Base-by-base conservation (phyloP, 2,329 filamentous ascomycete species). In the Didymella sp. region DNA sequence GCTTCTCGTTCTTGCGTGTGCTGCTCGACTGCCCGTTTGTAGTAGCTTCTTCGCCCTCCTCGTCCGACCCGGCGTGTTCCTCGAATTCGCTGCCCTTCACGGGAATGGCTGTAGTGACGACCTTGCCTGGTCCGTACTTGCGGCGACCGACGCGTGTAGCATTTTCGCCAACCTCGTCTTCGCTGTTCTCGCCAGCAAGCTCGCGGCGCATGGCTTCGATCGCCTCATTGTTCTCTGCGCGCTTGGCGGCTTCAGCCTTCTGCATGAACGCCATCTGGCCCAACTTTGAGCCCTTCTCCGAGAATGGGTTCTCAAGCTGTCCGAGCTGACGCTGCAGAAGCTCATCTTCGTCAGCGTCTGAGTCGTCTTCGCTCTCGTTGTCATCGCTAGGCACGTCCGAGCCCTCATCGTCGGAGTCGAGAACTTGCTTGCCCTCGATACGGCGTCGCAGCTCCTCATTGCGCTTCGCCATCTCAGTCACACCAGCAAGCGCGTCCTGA, bases 261-360 rank as follows among this genome's bases (percentile, higher is more conserved):
- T 89, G 87, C 95, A 99, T 98, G 74, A 99, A 99, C 59, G 91
- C 91, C 89, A 99, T 92, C 48, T 85, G 84, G 76, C 91, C 87
- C 6, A 99, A 79, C 66, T 86, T 89, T 13, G 88, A 88, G 33
- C 69, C 59, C 19, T 85, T 86, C 5, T 86, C 87, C 1, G 84
- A 85, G 47, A 73, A 74, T 38, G 86, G 87, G 53, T 77, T 75
- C 28, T 73, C 70, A 6, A 76, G 59, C 44, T 75, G 76, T 25
- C 79, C 60, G 7, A 77, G 67, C 43, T 75, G 73, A 12, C 65
- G 66, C 33, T 74, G 67, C 8, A 77, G 54, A 28, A 63, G 64
- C 17, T 79, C 30, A 7, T 67, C 62, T 38, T 77, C 85, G 6
- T 85, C 82, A 22, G 85, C 87, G 19, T 88, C 85, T 65, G 84